Conservation (phyloP, 768 basidiomycete genomes). For the Boletus barrowsii region DNA sequence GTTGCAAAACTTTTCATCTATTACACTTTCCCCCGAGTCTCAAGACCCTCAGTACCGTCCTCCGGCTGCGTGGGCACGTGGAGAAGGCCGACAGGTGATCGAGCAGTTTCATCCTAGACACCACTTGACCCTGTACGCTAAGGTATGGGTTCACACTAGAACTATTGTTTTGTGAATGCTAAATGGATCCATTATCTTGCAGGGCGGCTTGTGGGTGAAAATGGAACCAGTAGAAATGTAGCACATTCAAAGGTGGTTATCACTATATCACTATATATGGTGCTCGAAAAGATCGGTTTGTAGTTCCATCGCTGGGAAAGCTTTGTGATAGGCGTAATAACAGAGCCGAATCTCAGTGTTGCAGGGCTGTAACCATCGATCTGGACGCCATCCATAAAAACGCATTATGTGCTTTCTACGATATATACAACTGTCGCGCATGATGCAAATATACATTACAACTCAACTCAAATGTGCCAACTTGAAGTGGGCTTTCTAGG, state of each 20-base stretch:
- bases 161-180: neutral
- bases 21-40: slow-evolving; percentile 24
- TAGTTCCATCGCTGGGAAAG: too few species aligned
- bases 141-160: slow-evolving; percentile 27
- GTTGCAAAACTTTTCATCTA: slow-evolving; percentile 27
- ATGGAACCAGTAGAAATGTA: slow-evolving; percentile 33
- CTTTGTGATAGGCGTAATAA: too few species aligned
- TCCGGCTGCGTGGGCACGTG: slow-evolving; percentile 27
- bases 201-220: slow-evolving; percentile 49
- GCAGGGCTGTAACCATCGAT: too few species aligned
- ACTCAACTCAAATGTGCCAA: too few species aligned
- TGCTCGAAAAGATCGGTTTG: neutral
- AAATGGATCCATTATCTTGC: neutral
- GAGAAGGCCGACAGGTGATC: slow-evolving; percentile 23
- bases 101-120: slow-evolving; percentile 27
- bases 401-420: neutral
- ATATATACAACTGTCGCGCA: too few species aligned
- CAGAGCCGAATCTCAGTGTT: too few species aligned
- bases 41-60: slow-evolving; percentile 25
- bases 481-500: too few species aligned
- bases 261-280: neutral
- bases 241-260: neutral
- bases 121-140: slow-evolving; percentile 35
- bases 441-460: too few species aligned
- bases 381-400: too few species aligned